phyloP scores from a whole-genome alignment of 2,329 filamentous ascomycete genomes.

The Diplodia mutila region DNA sequence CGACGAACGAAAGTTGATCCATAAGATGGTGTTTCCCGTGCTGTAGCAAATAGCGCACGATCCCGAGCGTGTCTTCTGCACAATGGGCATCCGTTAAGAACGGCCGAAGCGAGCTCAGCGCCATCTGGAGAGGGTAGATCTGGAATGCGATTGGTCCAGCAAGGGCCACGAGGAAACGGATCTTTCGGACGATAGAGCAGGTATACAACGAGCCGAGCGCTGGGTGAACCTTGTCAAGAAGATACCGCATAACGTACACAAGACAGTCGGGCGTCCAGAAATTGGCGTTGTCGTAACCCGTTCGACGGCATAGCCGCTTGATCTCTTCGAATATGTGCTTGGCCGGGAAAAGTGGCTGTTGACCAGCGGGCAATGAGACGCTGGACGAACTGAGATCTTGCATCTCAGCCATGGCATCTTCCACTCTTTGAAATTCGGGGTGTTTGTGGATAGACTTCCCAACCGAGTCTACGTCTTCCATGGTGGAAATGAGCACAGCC shows the following conservation, averaged over 20 bases:
- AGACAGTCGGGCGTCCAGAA: slow-evolving; percentile 80
- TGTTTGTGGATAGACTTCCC: slow-evolving; percentile 69
- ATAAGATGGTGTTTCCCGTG: slow-evolving; percentile 68
- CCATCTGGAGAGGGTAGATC: slow-evolving; percentile 87
- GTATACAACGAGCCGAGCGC: slow-evolving; percentile 85
- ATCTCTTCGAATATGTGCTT: slow-evolving; percentile 77
- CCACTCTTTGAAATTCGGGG: slow-evolving; percentile 61
- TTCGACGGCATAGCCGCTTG: slow-evolving; percentile 74
- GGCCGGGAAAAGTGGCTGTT: slow-evolving; percentile 84
- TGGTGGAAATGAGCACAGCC: slow-evolving; percentile 72
- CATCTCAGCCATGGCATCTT: slow-evolving; percentile 70
- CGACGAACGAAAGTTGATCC: slow-evolving; percentile 72
- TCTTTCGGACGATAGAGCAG: slow-evolving; percentile 82
- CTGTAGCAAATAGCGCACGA: slow-evolving; percentile 80
- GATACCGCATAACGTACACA: slow-evolving; percentile 72
- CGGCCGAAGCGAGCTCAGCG: slow-evolving; percentile 76
- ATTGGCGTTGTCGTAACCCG: slow-evolving; percentile 63
- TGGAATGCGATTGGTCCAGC: slow-evolving; percentile 72
- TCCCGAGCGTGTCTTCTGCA: slow-evolving; percentile 84
- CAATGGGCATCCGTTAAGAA: slow-evolving; percentile 85
- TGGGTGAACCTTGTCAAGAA: slow-evolving; percentile 80
- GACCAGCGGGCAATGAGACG: slow-evolving; percentile 70
- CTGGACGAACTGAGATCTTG: slow-evolving; percentile 68
- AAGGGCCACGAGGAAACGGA: slow-evolving; percentile 78
- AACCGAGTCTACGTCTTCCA: slow-evolving; percentile 75